Evolutionary conservation across 306 rosid species (phyloP).

Genomic region (Rosa lucieae): DNA sequence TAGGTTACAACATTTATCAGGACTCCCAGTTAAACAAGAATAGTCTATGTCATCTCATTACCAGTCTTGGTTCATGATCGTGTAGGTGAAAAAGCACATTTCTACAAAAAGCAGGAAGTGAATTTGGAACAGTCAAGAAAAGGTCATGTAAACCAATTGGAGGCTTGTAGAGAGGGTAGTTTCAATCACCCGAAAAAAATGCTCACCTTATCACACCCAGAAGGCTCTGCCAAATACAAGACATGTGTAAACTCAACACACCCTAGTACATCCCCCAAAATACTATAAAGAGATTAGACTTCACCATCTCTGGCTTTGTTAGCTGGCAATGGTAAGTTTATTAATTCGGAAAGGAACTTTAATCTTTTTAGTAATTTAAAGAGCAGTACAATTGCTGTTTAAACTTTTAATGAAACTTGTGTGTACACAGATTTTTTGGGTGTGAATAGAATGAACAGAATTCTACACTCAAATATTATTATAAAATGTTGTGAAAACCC

Average conservation of each 20-base stretch:
- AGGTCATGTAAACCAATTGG: neutral
- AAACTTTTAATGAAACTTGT: no score
- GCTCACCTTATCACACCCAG: neutral
- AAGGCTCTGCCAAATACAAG: no score
- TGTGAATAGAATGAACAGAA: no score
- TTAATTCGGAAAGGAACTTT: no score
- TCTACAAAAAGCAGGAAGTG: neutral
- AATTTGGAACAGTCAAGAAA: neutral
- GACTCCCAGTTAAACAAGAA: neutral
- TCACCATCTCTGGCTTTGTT: no score
- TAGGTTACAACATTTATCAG: neutral
- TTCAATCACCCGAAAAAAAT: neutral
- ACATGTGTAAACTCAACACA: neutral
- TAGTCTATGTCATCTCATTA: neutral
- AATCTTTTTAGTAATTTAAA: no score
- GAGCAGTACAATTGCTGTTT: no score
- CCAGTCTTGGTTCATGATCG: neutral
- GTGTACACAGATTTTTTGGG: no score
- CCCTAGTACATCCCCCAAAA: neutral
- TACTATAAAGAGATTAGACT: no score
- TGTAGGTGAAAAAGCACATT: neutral
- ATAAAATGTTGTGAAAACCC: no score
- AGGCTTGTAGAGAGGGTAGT: neutral
- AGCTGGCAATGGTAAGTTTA: no score
- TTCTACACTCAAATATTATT: no score